Percentiles rank a stretch among this genome's conserved stretches.
Conservation (phyloP, 768 basidiomycete species). For the Lactarius vividus region DNA sequence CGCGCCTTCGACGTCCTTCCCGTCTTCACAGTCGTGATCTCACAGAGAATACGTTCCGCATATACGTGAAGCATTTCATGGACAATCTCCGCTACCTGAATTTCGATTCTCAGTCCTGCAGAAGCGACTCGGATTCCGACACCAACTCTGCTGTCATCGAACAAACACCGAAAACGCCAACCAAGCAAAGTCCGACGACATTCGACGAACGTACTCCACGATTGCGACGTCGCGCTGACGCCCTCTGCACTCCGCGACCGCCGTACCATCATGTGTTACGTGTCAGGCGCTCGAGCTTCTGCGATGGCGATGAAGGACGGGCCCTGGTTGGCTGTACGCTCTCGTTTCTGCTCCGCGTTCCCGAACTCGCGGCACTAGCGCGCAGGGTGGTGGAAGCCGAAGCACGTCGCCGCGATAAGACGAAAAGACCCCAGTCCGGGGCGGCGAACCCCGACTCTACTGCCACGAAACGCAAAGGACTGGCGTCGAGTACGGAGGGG, state of each 20-base stretch:
- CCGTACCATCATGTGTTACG: neutral
- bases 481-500: slow-evolving; percentile 7
- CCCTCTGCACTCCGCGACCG: slow-evolving; percentile 11
- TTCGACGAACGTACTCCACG: slow-evolving; percentile 34
- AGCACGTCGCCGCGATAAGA: slow-evolving; percentile 49
- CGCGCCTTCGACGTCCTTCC: slow-evolving; percentile 69
- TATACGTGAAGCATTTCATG: slow-evolving; percentile 81
- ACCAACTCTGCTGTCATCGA: slow-evolving; percentile 3
- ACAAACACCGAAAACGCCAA: slow-evolving; percentile 36
- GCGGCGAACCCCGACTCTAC: slow-evolving; percentile 33
- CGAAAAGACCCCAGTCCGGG: slow-evolving; percentile 42
- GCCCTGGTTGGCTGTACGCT: slow-evolving; percentile 48
- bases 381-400: slow-evolving; percentile 63
- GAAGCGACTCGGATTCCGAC: slow-evolving; percentile 14
- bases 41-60: slow-evolving; percentile 66
- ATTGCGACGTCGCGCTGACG: slow-evolving; percentile 10
- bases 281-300: neutral
- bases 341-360: slow-evolving; percentile 74
- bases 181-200: slow-evolving; percentile 32
- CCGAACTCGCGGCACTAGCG: slow-evolving; percentile 65
- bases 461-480: slow-evolving; percentile 17
- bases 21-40: slow-evolving; percentile 65
- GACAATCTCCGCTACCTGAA: slow-evolving; percentile 42
- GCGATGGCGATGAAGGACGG: neutral
- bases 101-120: neutral